phyloP scores from a whole-genome alignment of 2,329 filamentous ascomycete species.

The Fusarium pilosicola region DNA sequence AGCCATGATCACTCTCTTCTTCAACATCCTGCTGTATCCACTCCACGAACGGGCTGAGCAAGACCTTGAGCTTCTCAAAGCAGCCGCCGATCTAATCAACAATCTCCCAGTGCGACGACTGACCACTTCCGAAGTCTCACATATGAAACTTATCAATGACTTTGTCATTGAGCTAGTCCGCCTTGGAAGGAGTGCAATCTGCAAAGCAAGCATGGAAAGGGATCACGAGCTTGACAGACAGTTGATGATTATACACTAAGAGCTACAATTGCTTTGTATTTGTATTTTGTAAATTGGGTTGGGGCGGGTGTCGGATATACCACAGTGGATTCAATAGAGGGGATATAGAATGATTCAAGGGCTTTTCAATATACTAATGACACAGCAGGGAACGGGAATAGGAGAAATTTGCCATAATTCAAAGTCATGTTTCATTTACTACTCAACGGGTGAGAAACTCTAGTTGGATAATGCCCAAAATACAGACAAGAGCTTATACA shows the following conservation, averaged over 20 bases:
- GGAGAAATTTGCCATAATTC: not conserved
- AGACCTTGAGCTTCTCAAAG: constrained; percentile 59
- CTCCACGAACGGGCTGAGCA: constrained; percentile 52
- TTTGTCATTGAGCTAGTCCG: constrained; percentile 57
- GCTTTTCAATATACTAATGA: not conserved
- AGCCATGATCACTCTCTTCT: constrained; percentile 64
- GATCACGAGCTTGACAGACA: not conserved
- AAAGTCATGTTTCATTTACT: not conserved
- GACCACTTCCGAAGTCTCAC: constrained; percentile 50
- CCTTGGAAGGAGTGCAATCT: constrained; percentile 56
- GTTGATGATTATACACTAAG: not conserved
- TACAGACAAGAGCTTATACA: not conserved
- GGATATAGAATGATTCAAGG: not conserved
- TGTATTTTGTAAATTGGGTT: not conserved
- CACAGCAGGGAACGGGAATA: not conserved
- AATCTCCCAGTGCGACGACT: constrained; percentile 47
- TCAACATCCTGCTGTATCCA: constrained; percentile 62
- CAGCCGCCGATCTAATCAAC: constrained; percentile 56
- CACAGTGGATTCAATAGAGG: not conserved
- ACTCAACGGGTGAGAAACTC: not conserved
- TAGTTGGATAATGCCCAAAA: not conserved
- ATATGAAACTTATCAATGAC: constrained; percentile 54
- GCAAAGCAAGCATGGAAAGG: constrained; percentile 6
- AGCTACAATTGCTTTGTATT: not conserved
- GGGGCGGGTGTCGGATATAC: not conserved